These are phyloP conservation scores for Iberis pinnata DNA, from an alignment of 345 rosid genomes.

Conservation along the genomic window DNA sequence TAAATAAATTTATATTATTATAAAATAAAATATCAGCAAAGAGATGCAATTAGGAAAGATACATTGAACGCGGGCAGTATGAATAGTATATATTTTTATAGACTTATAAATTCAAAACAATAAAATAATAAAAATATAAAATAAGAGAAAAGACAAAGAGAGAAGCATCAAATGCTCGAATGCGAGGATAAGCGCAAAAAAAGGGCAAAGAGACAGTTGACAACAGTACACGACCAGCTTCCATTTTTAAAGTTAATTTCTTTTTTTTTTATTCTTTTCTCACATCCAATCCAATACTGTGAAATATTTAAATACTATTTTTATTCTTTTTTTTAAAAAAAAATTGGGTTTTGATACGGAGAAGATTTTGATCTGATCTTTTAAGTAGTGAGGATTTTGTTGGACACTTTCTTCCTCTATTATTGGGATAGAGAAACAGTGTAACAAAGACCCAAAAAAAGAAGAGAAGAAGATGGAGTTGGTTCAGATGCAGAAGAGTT, in stretches of 20 bases:
- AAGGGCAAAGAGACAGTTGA: conserved; percentile 27
- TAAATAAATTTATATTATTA: too few species aligned
- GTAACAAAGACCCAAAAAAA: conserved; percentile 8
- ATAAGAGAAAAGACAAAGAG: too few species aligned
- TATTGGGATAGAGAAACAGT: conserved; percentile 24
- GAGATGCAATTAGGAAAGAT: too few species aligned
- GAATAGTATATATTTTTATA: too few species aligned
- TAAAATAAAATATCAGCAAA: too few species aligned
- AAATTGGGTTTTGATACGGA: conserved; percentile 7
- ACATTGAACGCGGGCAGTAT: too few species aligned
- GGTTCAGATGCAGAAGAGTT: conserved; percentile 74
- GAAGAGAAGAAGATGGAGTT: conserved; percentile 54
- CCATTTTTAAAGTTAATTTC: conserved; percentile 17
- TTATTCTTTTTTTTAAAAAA: conserved; percentile 3
- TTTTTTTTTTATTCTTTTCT: conserved; percentile 21
- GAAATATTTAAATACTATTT: conserved; percentile 6
- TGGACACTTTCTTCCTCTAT: conserved; percentile 22
- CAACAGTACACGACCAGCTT: conserved; percentile 20
- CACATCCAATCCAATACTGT: conserved; percentile 13
- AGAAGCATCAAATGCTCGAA: too few species aligned
- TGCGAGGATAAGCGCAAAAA: too few species aligned
- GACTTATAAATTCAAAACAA: too few species aligned
- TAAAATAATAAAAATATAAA: too few species aligned
- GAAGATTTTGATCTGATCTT: conserved; percentile 22
- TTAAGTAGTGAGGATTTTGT: conserved; percentile 19